Evolutionary conservation across 164 flowering plant species (phyloP).

Genomic region (Magnolia changhungtana): DNA sequence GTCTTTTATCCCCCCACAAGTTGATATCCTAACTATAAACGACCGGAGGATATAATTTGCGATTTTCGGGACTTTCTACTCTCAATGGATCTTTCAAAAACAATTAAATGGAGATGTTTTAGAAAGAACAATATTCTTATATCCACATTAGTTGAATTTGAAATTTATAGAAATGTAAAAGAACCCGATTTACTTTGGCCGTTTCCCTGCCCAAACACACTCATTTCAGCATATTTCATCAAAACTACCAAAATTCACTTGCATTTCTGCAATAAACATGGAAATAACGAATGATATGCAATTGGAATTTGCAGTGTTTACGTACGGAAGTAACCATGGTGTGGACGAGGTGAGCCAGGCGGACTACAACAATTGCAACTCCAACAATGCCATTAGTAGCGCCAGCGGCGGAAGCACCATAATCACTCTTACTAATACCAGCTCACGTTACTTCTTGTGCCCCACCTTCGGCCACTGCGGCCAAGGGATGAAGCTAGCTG

Average conservation of each 20-base stretch:
- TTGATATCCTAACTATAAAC: too few relatives aligned
- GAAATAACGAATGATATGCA: neutral
- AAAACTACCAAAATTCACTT: neutral
- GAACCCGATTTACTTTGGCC: too few relatives aligned
- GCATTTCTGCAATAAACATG: neutral
- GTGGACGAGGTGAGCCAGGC: slow-evolving; percentile 13
- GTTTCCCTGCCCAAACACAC: neutral
- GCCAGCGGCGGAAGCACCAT: slow-evolving; percentile 6
- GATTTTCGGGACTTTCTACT: too few relatives aligned
- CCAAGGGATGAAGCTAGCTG: slow-evolving; percentile 21
- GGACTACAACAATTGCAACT: slow-evolving; percentile 14
- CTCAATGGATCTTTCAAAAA: too few relatives aligned
- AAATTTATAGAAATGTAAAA: neutral
- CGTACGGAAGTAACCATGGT: slow-evolving; percentile 9
- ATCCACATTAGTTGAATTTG: neutral
- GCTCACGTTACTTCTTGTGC: slow-evolving; percentile 19
- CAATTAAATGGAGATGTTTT: too few relatives aligned
- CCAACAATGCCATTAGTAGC: slow-evolving; percentile 9
- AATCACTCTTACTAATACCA: slow-evolving; percentile 6
- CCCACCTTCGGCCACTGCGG: slow-evolving; percentile 15
- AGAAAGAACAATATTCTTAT: too few relatives aligned
- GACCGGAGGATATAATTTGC: too few relatives aligned
- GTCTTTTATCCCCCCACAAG: too few relatives aligned
- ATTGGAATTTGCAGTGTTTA: slow-evolving; percentile 12
- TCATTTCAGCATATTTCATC: too few relatives aligned